Evolutionary conservation across 345 rosid species (phyloP), one percentile per base, ranked within the genome.

Genomic region (Iberis pinnata): DNA sequence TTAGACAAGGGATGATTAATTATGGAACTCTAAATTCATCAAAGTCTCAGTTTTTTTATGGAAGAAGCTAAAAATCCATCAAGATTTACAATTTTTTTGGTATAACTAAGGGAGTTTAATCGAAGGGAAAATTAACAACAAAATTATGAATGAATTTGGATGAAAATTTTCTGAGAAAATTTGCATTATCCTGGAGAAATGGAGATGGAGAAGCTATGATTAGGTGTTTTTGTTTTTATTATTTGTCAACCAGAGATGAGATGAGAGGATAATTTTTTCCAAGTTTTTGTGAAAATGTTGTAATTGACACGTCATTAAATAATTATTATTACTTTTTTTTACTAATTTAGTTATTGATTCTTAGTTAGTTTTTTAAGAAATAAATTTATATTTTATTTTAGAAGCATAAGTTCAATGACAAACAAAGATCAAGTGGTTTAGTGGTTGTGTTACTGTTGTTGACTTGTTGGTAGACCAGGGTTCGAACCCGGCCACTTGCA

Each of bases 161-260:
- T 4, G 29, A 67, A 32, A 20, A 24, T 19, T 52, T 55, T 52
- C 55, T 66, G 65, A 46, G 35, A 67, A 60, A 39, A n/a, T n/a
- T 53, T 60, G 49, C 56, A 60, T 67, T 27, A 65, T 60, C 48
- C 38, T 59, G 42, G 50, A 29, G 44, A 52, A 49, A 65, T 42
- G 49, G 39, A 53, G 56, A 58, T 33, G 59, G 48, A n/a, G 61
- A 67, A 59, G 56, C 49, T 39, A 60, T 45, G 56, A 60, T 53
- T 60, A 59, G 61, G 43, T 52, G 38, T 38, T 46, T 29, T 52
- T 52, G 26, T 58, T 65, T 49, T 59, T 58, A 49, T 49, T 52
- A 18, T 66, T 51, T 65, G 65, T 66, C 65, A 65, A 60, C 55
- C 64, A 58, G 59, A 43, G 42, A 58, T 12, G 19, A 35, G 37